Percentiles rank a stretch among this genome's conserved stretches.
Conservation (phyloP, 768 basidiomycete species). For the Auriscalpium orientale region DNA sequence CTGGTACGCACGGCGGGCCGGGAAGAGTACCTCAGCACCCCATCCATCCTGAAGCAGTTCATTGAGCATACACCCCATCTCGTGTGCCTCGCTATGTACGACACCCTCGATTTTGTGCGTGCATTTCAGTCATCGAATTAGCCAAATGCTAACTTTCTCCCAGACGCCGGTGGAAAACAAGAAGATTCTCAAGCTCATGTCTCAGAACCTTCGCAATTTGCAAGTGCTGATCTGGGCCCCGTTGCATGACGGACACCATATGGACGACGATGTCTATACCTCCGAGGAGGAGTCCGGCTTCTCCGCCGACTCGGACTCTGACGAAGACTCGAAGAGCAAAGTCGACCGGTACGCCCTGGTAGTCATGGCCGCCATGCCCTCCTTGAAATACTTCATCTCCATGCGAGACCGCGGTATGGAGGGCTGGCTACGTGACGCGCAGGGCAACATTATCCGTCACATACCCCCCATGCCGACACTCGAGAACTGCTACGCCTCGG, state of each 20-base stretch:
- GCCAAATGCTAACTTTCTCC: neutral
- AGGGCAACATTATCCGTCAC: neutral
- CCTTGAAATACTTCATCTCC: slow-evolving; percentile 11
- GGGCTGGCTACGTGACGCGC: slow-evolving; percentile 2
- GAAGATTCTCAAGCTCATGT: slow-evolving; percentile 6
- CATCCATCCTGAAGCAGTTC: slow-evolving; percentile 4
- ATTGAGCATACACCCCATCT: slow-evolving; percentile 5
- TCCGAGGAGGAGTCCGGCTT: slow-evolving; percentile 6
- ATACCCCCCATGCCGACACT: too few relatives aligned
- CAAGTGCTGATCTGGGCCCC: slow-evolving; percentile 13
- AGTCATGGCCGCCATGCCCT: slow-evolving; percentile 5
- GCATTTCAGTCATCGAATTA: too few relatives aligned
- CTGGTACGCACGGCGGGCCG: neutral
- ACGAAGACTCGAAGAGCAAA: slow-evolving; percentile 8
- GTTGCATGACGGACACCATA: neutral
- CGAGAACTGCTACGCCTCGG: too few relatives aligned
- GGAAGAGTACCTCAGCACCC: slow-evolving; percentile 8
- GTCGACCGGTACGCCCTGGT: slow-evolving; percentile 9
- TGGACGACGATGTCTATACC: slow-evolving; percentile 3
- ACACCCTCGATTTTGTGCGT: slow-evolving; percentile 10
- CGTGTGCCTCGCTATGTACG: slow-evolving; percentile 8
- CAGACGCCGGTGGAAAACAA: slow-evolving; percentile 12
- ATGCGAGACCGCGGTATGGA: slow-evolving; percentile 6
- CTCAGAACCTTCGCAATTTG: slow-evolving; percentile 4
- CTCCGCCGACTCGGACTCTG: slow-evolving; percentile 8